Evolutionary conservation across 208 protist genomes (phyloP).

Genomic region (Wallacemonas sp.): DNA sequence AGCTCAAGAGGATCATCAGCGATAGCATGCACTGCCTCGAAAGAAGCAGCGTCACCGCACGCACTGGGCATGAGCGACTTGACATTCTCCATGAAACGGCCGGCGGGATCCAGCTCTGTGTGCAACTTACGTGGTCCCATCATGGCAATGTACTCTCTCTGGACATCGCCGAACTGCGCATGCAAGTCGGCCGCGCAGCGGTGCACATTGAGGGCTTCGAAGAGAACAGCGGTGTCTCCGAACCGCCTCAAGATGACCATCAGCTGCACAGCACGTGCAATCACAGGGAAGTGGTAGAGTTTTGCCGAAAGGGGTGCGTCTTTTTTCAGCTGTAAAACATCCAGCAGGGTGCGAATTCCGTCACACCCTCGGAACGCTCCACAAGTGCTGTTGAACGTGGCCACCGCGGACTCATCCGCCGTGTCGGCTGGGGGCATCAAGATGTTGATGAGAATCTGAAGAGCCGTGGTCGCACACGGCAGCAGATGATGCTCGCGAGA

Average conservation of each 20-base stretch:
- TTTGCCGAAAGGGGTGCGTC: conserved; percentile 74
- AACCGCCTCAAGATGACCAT: conserved; percentile 72
- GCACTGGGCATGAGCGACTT: conserved; percentile 53
- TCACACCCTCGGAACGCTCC: conserved; percentile 64
- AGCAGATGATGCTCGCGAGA: conserved; percentile 73
- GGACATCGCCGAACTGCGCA: conserved; percentile 64
- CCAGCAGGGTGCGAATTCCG: conserved; percentile 75
- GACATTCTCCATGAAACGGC: conserved; percentile 83
- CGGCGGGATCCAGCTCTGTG: conserved; percentile 66
- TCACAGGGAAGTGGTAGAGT: conserved; percentile 78
- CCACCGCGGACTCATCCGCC: conserved; percentile 56
- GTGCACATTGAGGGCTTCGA: conserved; percentile 77
- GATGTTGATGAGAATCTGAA: conserved; percentile 78
- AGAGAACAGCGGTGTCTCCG: conserved; percentile 71
- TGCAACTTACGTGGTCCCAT: conserved; percentile 59
- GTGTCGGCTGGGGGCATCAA: conserved; percentile 62
- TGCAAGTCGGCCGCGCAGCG: conserved; percentile 66
- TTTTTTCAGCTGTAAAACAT: conserved; percentile 60
- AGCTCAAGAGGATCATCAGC: conserved; percentile 57
- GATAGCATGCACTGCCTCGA: conserved; percentile 30
- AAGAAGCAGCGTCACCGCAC: conserved; percentile 47
- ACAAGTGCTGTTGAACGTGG: conserved; percentile 70
- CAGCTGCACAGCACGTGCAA: conserved; percentile 79
- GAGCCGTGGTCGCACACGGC: conserved; percentile 56
- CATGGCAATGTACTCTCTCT: conserved; percentile 77